Evolutionary conservation across 1,139 yeast genomes (phyloP).

Genomic region (Kurtzmaniella natalensis): DNA sequence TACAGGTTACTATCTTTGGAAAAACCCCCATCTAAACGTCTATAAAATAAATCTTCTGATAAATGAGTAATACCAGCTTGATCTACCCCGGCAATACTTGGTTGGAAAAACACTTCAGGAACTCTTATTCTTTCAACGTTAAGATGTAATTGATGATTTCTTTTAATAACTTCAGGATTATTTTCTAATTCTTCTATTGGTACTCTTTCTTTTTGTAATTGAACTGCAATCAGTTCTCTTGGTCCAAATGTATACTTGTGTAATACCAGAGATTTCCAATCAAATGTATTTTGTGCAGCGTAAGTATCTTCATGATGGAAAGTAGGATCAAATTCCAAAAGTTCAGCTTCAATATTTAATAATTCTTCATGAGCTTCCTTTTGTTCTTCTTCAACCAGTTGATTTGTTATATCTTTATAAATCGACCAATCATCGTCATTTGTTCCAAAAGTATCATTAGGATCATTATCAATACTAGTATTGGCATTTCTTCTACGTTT

Average conservation of each 20-base stretch:
- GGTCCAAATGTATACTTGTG: conserved; percentile 92
- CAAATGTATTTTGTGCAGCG: conserved; percentile 66
- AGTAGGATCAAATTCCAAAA: conserved; percentile 76
- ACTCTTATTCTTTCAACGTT: conserved; percentile 88
- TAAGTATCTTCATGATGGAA: conserved; percentile 83
- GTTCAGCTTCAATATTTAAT: conserved; percentile 62
- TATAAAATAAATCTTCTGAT: conserved; percentile 60
- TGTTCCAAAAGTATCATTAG: conserved; percentile 92
- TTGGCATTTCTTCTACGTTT: conserved; percentile 51
- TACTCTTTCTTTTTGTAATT: conserved; percentile 41
- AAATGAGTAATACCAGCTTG: conserved; percentile 89
- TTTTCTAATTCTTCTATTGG: conserved; percentile 38
- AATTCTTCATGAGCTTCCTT: conserved; percentile 66
- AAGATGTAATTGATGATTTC: conserved; percentile 77
- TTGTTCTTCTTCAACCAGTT: conserved; percentile 65
- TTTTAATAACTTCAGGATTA: conserved; percentile 41
- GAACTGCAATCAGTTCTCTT: conserved; percentile 48
- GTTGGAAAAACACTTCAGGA: conserved; percentile 90
- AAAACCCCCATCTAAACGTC: conserved; percentile 52
- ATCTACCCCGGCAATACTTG: conserved; percentile 92
- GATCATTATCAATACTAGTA: conserved; percentile 80
- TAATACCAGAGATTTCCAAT: conserved; percentile 76
- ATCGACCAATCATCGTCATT: conserved; percentile 95
- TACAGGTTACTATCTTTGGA: conserved; percentile 53
- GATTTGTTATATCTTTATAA: conserved; percentile 77